Evolutionary conservation across 2,329 filamentous ascomycete species (phyloP), one percentile per base, ranked within the genome.

Genomic region (Alternaria sp.): DNA sequence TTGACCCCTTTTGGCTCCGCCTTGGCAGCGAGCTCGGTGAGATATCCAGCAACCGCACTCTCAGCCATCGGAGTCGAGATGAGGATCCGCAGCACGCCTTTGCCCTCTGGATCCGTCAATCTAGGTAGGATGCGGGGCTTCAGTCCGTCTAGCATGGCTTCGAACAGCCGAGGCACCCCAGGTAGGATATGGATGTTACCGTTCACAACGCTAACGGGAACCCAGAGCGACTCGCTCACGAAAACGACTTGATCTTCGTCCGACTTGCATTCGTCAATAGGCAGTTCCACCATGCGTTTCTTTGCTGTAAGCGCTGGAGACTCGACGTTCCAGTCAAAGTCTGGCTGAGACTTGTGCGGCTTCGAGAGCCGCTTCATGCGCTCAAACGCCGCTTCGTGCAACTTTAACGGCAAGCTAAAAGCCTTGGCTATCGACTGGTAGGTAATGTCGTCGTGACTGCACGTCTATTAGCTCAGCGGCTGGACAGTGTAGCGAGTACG

Each of bases 401-500:
- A 84, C 66, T 88, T 85, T 17, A 98, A 82, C 13, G 88, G 86
- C 7, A 97, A 83, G 41, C 82, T 80, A 76, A 97, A 98, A 7
- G 93, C 95, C 75, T 92, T 93, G 64, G 92, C 93, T 75, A 99
- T 96, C 37, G 92, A 94, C 73, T 91, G 84, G 80, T 99, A 99
- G 26, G 95, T 98, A 68, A 98, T 98, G 75, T 99, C 95, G 78
- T 99, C 95, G 81, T 98, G 94, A 55, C 92, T 96, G 68, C 62
- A 9, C 39, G 48, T 40, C 54, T 40, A 23, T 44, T 52, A 39
- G 36, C 58, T 71, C 64, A 69, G 68, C 61, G 49, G 52, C 55
- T 54, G 61, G 26, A 45, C 56, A 21, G 58, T 57, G 52, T 46
- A 62, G 48, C 53, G 50, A 53, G 24, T 31, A 39, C 29, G n/a